Percentiles rank a stretch among this genome's conserved stretches.
These are phyloP conservation scores for Eimeria zaria DNA, from an alignment of 169 alveolate genomes.

Conservation along the genomic window DNA sequence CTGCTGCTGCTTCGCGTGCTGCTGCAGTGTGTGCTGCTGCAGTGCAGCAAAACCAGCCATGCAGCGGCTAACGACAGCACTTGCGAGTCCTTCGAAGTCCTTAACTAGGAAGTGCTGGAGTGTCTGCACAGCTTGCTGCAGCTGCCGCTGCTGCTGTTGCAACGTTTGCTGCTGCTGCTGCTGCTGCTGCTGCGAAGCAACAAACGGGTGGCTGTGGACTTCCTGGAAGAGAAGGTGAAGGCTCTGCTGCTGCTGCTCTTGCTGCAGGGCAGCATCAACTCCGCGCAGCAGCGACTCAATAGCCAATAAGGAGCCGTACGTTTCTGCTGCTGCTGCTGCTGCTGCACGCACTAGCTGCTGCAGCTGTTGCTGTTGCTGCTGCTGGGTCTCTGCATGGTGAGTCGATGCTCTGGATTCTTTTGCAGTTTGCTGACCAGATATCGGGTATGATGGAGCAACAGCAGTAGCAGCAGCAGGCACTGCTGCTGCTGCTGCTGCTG, in stretches of 20 bases:
- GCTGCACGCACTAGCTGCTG: constrained; percentile 59
- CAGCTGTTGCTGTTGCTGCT: neutral
- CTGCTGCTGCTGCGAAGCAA: constrained; percentile 57
- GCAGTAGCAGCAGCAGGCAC: constrained; percentile 21
- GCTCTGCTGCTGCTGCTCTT: constrained; percentile 50
- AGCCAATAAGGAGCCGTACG: constrained; percentile 19
- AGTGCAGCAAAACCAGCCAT: constrained; percentile 61
- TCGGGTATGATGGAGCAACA: neutral
- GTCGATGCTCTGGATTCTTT: neutral
- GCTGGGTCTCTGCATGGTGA: too few relatives aligned
- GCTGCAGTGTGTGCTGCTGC: constrained; percentile 71
- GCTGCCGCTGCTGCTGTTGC: constrained; percentile 58
- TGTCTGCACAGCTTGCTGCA: constrained; percentile 50
- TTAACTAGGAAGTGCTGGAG: constrained; percentile 13
- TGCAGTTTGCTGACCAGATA: neutral
- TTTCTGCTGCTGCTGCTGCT: constrained; percentile 65
- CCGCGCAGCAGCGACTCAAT: constrained; percentile 57
- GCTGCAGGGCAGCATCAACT: constrained; percentile 46
- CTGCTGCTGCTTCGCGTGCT: too few relatives aligned
- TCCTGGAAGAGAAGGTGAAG: neutral
- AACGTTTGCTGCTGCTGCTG: constrained; percentile 1
- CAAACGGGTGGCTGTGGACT: constrained; percentile 2
- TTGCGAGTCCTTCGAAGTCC: constrained; percentile 58
- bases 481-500: neutral
- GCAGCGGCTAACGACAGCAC: constrained; percentile 43